Percentiles rank a stretch among this genome's conserved stretches.
These are phyloP conservation scores for Funneliformis mosseae DNA, from an alignment of 192 early-diverging fungal genomes.

Conservation along the genomic window DNA sequence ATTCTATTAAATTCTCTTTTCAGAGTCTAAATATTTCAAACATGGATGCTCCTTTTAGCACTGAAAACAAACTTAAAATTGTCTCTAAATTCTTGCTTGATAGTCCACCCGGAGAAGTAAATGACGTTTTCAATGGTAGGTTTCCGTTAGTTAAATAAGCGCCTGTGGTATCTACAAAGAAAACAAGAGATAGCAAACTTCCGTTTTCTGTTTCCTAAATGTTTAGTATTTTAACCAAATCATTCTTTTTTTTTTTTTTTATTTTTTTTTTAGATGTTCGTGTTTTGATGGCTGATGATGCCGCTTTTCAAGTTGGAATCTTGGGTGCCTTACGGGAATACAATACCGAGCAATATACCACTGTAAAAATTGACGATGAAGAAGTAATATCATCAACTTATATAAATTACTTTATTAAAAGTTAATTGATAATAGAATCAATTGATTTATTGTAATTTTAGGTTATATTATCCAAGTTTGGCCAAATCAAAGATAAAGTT, in stretches of 20 bases:
- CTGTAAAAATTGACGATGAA: conserved; percentile 62
- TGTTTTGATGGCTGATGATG: conserved; percentile 80
- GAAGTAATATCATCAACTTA: conserved; percentile 43
- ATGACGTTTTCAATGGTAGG: conserved; percentile 95
- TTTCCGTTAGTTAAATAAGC: background rate
- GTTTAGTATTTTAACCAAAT: conserved; percentile 7
- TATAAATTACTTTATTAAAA: background rate
- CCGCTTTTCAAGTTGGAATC: conserved; percentile 68
- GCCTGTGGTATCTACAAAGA: too few relatives aligned
- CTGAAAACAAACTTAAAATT: conserved; percentile 72
- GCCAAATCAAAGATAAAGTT: conserved; percentile 62
- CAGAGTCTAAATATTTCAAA: background rate
- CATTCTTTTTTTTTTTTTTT: background rate
- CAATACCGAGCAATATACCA: conserved; percentile 81
- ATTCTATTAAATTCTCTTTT: background rate
- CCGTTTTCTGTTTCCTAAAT: background rate
- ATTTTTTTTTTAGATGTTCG: conserved; percentile 86
- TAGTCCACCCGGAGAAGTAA: conserved; percentile 96
- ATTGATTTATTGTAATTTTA: conserved; percentile 33
- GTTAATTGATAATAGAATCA: background rate
- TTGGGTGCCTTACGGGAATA: conserved; percentile 73
- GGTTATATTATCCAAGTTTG: conserved; percentile 79
- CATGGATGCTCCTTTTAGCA: background rate
- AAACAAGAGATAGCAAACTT: background rate
- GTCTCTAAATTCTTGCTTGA: conserved; percentile 76